Percentiles rank a stretch among this genome's conserved stretches.
phyloP scores from a whole-genome alignment of 306 rosid genomes.

The Rosa rugosa region DNA sequence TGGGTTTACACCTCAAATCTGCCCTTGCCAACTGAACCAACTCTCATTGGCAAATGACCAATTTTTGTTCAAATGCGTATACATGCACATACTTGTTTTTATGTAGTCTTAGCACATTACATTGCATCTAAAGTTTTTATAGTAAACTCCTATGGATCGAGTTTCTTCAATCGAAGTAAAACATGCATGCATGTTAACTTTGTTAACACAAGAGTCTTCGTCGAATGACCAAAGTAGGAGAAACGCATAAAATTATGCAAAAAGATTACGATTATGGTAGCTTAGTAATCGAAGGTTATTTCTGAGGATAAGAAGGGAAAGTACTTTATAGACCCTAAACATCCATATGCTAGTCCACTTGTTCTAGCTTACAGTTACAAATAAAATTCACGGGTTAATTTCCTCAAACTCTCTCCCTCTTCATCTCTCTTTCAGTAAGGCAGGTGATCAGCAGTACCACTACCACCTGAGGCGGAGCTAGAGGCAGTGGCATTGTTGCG shows the following conservation, averaged over 20 bases:
- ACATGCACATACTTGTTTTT: no score
- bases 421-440: slow-evolving; percentile 26
- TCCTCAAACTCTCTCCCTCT: background rate
- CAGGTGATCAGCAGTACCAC: slow-evolving; percentile 30
- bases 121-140: no score
- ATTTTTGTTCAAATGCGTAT: no score
- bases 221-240: background rate
- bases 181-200: background rate
- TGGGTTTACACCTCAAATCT: no score
- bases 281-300: background rate
- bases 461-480: slow-evolving; percentile 46
- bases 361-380: background rate
- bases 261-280: background rate
- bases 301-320: background rate
- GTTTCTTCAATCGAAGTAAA: background rate
- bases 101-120: no score
- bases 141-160: background rate
- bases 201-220: background rate
- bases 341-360: background rate
- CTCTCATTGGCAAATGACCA: no score
- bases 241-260: background rate
- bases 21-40: no score
- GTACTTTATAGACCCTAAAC: background rate
- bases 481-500: slow-evolving; percentile 62
- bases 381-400: background rate